These are phyloP conservation scores for Rhodamnia rubescens DNA, from an alignment of 345 rosid species.

Conservation along the genomic window DNA sequence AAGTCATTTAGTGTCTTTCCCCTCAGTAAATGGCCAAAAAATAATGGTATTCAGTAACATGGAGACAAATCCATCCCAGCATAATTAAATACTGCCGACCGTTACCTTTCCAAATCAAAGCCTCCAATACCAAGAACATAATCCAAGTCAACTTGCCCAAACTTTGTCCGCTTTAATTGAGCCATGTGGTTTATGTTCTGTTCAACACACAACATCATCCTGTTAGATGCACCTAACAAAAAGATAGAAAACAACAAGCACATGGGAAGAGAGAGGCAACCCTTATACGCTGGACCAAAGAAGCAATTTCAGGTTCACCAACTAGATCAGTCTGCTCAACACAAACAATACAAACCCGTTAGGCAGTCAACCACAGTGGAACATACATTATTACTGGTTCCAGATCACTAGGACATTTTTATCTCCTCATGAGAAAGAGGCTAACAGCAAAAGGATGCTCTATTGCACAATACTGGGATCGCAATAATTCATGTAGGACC, in stretches of 20 bases:
- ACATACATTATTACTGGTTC: background rate
- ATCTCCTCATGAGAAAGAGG: background rate
- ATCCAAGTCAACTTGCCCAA: slow-evolving; percentile 87
- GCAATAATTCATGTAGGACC: background rate
- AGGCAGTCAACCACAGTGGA: background rate
- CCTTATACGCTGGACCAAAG: slow-evolving; percentile 67
- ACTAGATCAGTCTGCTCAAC: slow-evolving; percentile 76
- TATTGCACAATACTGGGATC: background rate
- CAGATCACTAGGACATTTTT: background rate
- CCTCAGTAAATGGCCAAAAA: background rate
- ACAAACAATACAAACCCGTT: background rate
- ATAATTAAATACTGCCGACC: background rate
- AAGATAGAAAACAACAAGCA: background rate
- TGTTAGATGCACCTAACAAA: background rate
- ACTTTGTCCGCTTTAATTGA: slow-evolving; percentile 56
- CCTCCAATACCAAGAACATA: slow-evolving; percentile 98
- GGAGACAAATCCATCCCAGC: background rate
- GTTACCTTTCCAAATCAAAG: slow-evolving; percentile 86
- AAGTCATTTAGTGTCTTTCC: background rate
- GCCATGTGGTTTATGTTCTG: slow-evolving; percentile 83
- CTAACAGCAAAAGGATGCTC: background rate
- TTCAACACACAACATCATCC: background rate
- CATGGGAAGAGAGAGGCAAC: slow-evolving; percentile 15
- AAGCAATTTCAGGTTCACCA: slow-evolving; percentile 46
- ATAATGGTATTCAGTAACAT: background rate